Evolutionary conservation across 495 filamentous ascomycete species (phyloP), one percentile per base, ranked within the genome.

Genomic region (Hypomontagnella submonticulosa): DNA sequence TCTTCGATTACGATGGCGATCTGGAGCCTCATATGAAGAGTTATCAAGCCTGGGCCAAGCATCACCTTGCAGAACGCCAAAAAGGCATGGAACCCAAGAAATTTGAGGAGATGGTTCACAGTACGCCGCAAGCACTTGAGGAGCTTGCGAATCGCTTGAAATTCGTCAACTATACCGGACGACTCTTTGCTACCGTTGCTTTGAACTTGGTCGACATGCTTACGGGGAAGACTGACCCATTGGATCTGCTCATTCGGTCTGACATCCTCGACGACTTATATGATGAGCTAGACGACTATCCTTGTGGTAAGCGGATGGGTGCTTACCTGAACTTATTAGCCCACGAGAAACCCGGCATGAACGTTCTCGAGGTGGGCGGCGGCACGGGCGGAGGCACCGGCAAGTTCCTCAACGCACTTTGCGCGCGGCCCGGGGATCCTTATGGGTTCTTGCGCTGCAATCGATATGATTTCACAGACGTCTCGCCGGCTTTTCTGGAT

Each of bases 391-490:
- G 69, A 4, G 57, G 50, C n/a, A 68, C 70, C 0, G 4, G 48
- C 0, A 37, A 40, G 7, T 10, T 76, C 27, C 2, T 74, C n/a
- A n/a, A n/a, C 6, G 44, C 57, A 2, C 60, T 74, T 6, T 32
- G 27, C 18, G 23, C 11, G 32, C 41, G 30, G 72, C 9, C 12
- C 27, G 30, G 53, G 46, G 52, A 46, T 2, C 7, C 34, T 30
- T 13, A 48, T 1, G 12, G 60, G 58, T 19, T 46, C n/a, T 9
- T 55, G 5, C 44, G 50, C 20, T 72, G n/a, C 43, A 52, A 1
- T 57, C 66, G 57, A 6, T 82, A 80, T 46, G 66, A 65, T 3
- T 86, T 83, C 55, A 85, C 84, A 0, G 84, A 87, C 55, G 75
- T 85, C 4, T 84, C 82, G 1, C 43, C 76, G 0, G 75, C 70